Evolutionary conservation across 306 rosid species (phyloP).

Genomic region (Alnus rubra): DNA sequence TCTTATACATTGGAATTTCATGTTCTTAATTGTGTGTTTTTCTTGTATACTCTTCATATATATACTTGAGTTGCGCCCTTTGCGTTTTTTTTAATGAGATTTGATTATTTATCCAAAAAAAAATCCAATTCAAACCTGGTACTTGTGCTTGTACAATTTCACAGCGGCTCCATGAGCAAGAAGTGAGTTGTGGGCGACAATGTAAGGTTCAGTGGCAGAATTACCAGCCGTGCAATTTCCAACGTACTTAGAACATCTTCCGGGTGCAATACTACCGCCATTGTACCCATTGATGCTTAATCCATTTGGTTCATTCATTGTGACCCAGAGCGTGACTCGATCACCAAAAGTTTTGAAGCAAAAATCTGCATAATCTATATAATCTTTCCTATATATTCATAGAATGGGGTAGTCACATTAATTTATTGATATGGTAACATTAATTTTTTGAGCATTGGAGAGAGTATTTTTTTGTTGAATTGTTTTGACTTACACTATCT

Average conservation of each 20-base stretch:
- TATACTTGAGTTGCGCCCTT: too few species aligned
- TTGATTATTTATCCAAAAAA: too few species aligned
- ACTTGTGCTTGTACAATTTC: not conserved
- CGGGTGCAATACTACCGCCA: conserved; percentile 40
- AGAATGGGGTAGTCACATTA: too few species aligned
- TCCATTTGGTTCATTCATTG: conserved; percentile 41
- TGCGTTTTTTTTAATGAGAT: too few species aligned
- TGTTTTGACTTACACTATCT: conserved; percentile 36
- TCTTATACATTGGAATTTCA: not conserved
- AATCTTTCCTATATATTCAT: conserved; percentile 31
- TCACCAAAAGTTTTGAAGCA: conserved; percentile 49
- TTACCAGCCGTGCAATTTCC: conserved; percentile 43
- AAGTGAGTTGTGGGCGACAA: not conserved
- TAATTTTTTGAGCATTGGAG: too few species aligned
- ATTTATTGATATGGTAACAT: too few species aligned
- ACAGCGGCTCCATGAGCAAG: not conserved
- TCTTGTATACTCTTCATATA: too few species aligned
- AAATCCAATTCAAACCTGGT: not conserved
- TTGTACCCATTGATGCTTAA: conserved; percentile 25
- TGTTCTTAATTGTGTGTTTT: not conserved
- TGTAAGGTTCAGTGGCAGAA: conserved; percentile 15
- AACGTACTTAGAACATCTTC: conserved; percentile 41
- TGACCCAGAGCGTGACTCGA: conserved; percentile 43
- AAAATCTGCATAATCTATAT: conserved; percentile 26
- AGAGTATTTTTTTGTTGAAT: too few species aligned